Percentiles rank a stretch among this genome's conserved stretches.
Evolutionary conservation across 805 yeast species (phyloP).

Genomic region (Lipomyces japonicus): DNA sequence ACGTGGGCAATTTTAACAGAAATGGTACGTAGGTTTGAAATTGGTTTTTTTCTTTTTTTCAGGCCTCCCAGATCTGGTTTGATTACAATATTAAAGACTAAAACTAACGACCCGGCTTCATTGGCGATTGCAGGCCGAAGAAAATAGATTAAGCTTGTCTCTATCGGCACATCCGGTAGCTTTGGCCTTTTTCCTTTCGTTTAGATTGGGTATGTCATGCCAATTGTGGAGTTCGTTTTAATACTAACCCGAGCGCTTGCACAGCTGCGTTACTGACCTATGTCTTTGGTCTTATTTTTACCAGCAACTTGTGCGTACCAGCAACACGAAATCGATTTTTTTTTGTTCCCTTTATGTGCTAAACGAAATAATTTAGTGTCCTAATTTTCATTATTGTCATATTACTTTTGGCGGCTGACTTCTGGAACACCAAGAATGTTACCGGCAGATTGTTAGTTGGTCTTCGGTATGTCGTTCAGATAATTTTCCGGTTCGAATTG

Average conservation of each 20-base stretch:
- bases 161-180: constrained; percentile 81
- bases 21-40: no score
- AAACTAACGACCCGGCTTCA: no score
- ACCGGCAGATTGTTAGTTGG: constrained; percentile 89
- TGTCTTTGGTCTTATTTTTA: constrained; percentile 65
- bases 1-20: no score
- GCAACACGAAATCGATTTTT: neutral
- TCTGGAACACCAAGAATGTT: constrained; percentile 90
- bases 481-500: neutral
- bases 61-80: no score
- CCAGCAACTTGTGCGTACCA: constrained; percentile 49
- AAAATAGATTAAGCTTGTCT: constrained; percentile 22
- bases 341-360: neutral
- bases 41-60: no score
- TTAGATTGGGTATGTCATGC: constrained; percentile 47
- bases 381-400: constrained; percentile 75
- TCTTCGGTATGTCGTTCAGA: constrained; percentile 40
- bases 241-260: neutral
- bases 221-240: neutral
- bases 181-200: constrained; percentile 55
- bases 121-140: constrained; percentile 28
- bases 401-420: constrained; percentile 77
- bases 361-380: constrained; percentile 39
- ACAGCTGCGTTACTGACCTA: constrained; percentile 60
- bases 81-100: no score